Conservation (phyloP, 2,329 filamentous ascomycete species). For the Eutypella sp. region DNA sequence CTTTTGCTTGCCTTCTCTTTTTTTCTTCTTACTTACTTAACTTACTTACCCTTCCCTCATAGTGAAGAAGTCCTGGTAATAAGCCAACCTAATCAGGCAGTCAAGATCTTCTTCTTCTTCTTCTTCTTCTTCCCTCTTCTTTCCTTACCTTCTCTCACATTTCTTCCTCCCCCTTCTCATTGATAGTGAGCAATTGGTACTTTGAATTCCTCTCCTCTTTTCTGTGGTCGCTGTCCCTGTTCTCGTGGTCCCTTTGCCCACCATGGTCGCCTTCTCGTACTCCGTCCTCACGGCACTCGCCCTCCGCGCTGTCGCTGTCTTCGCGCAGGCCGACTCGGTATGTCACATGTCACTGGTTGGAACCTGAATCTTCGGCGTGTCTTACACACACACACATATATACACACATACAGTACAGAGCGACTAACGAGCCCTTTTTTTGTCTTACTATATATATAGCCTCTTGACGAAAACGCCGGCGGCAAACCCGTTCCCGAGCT, state of each 20-base stretch:
- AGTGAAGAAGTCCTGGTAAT: background rate
- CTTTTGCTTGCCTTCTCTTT: conserved; percentile 1
- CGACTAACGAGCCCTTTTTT: no score
- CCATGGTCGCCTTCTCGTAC: conserved; percentile 29
- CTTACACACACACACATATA: no score
- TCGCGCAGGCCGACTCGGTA: conserved; percentile 26
- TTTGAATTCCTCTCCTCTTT: no score
- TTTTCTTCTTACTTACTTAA: background rate
- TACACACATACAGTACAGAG: no score
- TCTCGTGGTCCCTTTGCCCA: conserved; percentile 12
- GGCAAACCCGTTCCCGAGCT: conserved; percentile 37
- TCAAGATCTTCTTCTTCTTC: no score
- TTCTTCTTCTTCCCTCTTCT: no score
- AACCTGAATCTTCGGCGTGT: background rate
- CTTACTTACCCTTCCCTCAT: background rate
- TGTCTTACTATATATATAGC: no score
- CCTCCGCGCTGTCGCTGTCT: conserved; percentile 27
- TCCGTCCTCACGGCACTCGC: conserved; percentile 29
- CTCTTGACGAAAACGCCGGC: conserved; percentile 20
- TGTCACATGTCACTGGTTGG: conserved; percentile 7
- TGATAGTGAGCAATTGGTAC: no score
- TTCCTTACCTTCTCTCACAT: no score
- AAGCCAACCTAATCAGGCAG: no score
- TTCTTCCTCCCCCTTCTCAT: no score
- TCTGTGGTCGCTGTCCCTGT: no score